A percentile compares a stretch with the other conserved stretches of the same genome.
Conservation (phyloP, 495 filamentous ascomycete genomes). For the Penicillium paxilli region DNA sequence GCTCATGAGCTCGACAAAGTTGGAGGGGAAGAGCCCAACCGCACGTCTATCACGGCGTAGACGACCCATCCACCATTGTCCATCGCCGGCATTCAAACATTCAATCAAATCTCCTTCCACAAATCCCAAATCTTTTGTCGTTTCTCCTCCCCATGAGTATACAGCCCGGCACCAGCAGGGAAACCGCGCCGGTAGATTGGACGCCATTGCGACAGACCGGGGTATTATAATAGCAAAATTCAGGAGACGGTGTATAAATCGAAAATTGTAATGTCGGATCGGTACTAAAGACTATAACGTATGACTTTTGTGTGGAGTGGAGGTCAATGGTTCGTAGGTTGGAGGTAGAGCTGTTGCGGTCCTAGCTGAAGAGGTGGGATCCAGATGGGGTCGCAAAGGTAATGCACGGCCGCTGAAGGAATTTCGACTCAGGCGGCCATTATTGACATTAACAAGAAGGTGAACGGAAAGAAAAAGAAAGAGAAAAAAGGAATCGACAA, state of each 20-base stretch:
- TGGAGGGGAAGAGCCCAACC: constrained; percentile 91
- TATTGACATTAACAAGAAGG: no score
- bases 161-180: constrained; percentile 95
- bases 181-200: constrained; percentile 75
- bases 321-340: not conserved
- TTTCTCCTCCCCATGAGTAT: constrained; percentile 98
- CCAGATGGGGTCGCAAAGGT: constrained; percentile 14
- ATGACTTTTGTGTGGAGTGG: not conserved
- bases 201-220: constrained; percentile 51
- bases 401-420: constrained; percentile 19
- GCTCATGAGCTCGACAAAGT: constrained; percentile 89
- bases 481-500: constrained; percentile 2
- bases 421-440: constrained; percentile 13
- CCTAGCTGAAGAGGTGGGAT: constrained; percentile 4
- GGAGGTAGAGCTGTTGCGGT: not conserved
- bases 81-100: constrained; percentile 95
- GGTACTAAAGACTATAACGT: no score
- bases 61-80: constrained; percentile 96
- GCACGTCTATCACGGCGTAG: constrained; percentile 82
- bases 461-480: constrained; percentile 1
- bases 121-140: constrained; percentile 90
- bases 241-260: no score
- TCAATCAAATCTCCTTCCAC: constrained; percentile 97
- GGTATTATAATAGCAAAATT: no score
- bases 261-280: no score